Conservation (phyloP, 2,329 filamentous ascomycete genomes). For the Sodiomyces alkalinus region DNA sequence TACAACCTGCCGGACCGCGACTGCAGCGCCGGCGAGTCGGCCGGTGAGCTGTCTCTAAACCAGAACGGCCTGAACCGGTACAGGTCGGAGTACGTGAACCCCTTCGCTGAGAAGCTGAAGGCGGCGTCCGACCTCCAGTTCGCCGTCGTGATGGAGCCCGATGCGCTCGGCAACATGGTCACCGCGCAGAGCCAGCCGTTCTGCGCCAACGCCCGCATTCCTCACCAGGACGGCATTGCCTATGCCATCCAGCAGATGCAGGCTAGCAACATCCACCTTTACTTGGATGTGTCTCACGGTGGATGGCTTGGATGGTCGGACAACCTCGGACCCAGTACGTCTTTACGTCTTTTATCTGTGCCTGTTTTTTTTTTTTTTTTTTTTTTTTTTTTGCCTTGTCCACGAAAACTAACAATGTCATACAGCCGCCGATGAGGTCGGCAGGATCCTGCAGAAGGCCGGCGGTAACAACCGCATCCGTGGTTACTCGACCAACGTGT, state of each 20-base stretch:
- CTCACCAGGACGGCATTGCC: slow-evolving; percentile 25
- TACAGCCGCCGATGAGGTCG: slow-evolving; percentile 22
- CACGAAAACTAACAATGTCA: slow-evolving; percentile 2
- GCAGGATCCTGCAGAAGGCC: slow-evolving; percentile 21
- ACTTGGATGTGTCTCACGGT: slow-evolving; percentile 26
- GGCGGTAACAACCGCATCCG: slow-evolving; percentile 16
- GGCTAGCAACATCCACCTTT: slow-evolving; percentile 20
- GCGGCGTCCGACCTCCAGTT: slow-evolving; percentile 23
- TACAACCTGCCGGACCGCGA: slow-evolving; percentile 30
- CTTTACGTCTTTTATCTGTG: background rate
- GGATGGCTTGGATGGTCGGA: slow-evolving; percentile 26
- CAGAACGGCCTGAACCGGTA: slow-evolving; percentile 22
- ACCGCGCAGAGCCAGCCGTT: slow-evolving; percentile 21
- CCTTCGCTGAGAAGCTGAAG: slow-evolving; percentile 20
- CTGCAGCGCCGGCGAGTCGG: slow-evolving; percentile 26
- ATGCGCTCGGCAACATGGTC: slow-evolving; percentile 25
- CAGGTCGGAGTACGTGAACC: slow-evolving; percentile 23
- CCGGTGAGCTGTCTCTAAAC: slow-evolving; percentile 21
- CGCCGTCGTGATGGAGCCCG: slow-evolving; percentile 27
- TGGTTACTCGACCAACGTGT: slow-evolving; percentile 28
- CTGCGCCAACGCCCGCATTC: slow-evolving; percentile 20
- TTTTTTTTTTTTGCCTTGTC: no score
- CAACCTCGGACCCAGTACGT: slow-evolving; percentile 20
- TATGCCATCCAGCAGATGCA: slow-evolving; percentile 24
- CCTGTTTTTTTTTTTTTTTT: no score